Evolutionary conservation across 1,139 yeast species (phyloP).

Genomic region (Suhomyces maxii): DNA sequence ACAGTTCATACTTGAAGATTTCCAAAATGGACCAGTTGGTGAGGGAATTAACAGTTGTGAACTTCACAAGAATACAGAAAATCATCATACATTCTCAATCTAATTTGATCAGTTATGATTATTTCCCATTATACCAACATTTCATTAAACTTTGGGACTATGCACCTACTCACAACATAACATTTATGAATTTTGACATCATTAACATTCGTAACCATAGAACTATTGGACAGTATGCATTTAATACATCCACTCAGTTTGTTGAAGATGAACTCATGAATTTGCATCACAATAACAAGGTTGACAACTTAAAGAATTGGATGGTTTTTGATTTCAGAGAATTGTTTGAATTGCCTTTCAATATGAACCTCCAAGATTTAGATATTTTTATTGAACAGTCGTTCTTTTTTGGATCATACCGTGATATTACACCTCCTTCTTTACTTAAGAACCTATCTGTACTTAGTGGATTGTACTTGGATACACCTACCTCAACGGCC

Average conservation of each 20-base stretch:
- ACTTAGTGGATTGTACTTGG: slow-evolving; percentile 18
- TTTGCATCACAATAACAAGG: slow-evolving; percentile 13
- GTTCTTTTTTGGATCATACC: slow-evolving; percentile 3
- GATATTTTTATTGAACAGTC: slow-evolving; percentile 20
- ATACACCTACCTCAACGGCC: slow-evolving; percentile 22
- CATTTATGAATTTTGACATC: slow-evolving; percentile 23
- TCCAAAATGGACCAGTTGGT: slow-evolving; percentile 17
- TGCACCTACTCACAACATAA: slow-evolving; percentile 16
- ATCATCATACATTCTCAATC: slow-evolving; percentile 24
- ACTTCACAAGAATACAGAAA: slow-evolving; percentile 16
- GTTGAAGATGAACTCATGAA: slow-evolving; percentile 18
- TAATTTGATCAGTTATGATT: slow-evolving; percentile 18
- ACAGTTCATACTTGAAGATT: slow-evolving; percentile 2
- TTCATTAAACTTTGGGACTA: slow-evolving; percentile 19
- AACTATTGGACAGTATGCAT: slow-evolving; percentile 20
- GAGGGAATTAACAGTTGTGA: slow-evolving; percentile 12
- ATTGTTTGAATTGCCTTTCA: slow-evolving; percentile 21
- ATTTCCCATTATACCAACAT: slow-evolving; percentile 19
- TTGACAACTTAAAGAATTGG: slow-evolving; percentile 25
- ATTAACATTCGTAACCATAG: slow-evolving; percentile 21
- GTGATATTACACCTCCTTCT: not conserved
- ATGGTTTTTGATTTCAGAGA: slow-evolving; percentile 22
- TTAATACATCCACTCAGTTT: slow-evolving; percentile 15
- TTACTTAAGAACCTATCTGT: slow-evolving; percentile 2
- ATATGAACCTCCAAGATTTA: slow-evolving; percentile 20